These are phyloP conservation scores for Prunus campanulata DNA, from an alignment of 306 rosid species.

Conservation along the genomic window DNA sequence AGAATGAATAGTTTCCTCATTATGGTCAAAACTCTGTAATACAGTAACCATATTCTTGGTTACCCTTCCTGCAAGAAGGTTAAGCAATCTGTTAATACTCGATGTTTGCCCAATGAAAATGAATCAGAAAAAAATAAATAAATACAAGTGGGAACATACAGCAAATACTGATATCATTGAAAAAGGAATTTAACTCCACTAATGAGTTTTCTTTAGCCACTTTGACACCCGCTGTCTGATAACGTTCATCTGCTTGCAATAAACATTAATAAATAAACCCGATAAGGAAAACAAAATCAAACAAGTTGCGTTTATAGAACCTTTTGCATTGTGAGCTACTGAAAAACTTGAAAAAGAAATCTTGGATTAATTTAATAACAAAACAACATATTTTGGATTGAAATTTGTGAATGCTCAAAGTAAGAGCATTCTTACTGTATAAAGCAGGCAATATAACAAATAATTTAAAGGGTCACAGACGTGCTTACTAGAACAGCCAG, in stretches of 20 bases:
- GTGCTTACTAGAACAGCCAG: background rate
- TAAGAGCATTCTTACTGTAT: background rate
- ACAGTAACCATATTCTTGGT: conserved; percentile 35
- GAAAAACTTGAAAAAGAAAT: no score
- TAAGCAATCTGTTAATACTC: conserved; percentile 8
- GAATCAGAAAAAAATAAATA: conserved; percentile 7
- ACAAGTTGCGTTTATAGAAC: no score
- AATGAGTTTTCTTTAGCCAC: no score
- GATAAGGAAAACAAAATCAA: no score
- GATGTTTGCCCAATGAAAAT: background rate
- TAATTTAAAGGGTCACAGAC: background rate
- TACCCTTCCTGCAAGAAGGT: conserved; percentile 51
- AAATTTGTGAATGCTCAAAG: conserved; percentile 20
- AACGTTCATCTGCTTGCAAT: no score
- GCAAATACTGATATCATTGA: conserved; percentile 52
- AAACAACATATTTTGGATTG: background rate
- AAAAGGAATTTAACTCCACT: conserved; percentile 7
- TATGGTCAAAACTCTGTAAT: conserved; percentile 27
- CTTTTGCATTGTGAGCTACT: no score
- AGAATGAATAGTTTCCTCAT: conserved; percentile 21
- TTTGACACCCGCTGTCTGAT: no score
- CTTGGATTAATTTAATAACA: no score
- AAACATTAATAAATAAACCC: no score
- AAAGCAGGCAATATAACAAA: background rate
- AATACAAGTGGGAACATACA: background rate